A percentile compares a stretch with the other conserved stretches of the same genome.
phyloP scores from a whole-genome alignment of 192 early-diverging fungal genomes.

The Coemansia erecta region DNA sequence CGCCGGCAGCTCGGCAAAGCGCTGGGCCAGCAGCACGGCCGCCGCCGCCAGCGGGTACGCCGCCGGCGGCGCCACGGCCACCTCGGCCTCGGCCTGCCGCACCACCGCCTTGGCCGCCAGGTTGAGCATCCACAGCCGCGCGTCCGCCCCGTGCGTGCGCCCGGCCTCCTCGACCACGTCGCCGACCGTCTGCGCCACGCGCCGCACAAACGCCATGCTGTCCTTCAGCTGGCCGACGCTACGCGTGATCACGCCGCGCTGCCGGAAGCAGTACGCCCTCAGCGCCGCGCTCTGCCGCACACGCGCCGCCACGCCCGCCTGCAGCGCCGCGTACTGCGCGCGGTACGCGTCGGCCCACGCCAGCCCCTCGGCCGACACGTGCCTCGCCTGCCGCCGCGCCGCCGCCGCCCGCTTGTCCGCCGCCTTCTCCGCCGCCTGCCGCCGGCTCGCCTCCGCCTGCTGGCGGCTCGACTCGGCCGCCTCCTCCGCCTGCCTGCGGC shows the following conservation, averaged over 20 bases:
- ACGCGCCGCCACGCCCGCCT: constrained; percentile 16
- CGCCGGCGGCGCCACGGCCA: constrained; percentile 21
- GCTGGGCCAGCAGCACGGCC: constrained; percentile 28
- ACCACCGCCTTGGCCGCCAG: constrained; percentile 43
- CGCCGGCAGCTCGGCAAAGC: constrained; percentile 23
- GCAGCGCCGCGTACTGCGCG: constrained; percentile 23
- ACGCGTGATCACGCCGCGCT: constrained; percentile 33
- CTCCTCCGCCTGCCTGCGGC: background rate
- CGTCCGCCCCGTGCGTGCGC: constrained; percentile 13
- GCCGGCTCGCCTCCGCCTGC: background rate
- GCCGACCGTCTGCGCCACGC: constrained; percentile 19
- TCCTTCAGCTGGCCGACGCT: constrained; percentile 49
- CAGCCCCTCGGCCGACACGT: constrained; percentile 13
- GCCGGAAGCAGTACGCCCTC: constrained; percentile 32
- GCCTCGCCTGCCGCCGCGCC: background rate
- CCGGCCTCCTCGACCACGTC: constrained; percentile 12
- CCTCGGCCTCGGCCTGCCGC: constrained; percentile 47
- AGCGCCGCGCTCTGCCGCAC: constrained; percentile 14
- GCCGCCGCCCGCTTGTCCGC: background rate
- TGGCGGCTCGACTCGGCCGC: too few relatives aligned
- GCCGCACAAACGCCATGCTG: constrained; percentile 34
- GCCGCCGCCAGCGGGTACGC: constrained; percentile 41
- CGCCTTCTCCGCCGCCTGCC: constrained; percentile 1
- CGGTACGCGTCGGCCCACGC: constrained; percentile 41
- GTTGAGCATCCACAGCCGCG: constrained; percentile 45